Evolutionary conservation across 2,329 filamentous ascomycete species (phyloP), one percentile per base, ranked within the genome.

Genomic region (Paecilomyces sp.): DNA sequence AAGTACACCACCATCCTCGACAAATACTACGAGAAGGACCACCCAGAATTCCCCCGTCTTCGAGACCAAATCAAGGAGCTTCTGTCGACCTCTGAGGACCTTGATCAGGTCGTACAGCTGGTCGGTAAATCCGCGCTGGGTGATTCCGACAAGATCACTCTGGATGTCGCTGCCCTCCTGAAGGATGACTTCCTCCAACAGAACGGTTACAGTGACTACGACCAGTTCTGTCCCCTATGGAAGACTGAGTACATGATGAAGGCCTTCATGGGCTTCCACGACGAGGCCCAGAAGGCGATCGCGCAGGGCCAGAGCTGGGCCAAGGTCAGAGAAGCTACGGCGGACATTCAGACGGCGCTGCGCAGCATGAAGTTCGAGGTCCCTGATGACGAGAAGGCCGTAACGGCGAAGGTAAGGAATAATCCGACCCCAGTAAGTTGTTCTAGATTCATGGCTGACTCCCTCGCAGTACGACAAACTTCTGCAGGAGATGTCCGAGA

Each of bases 241-340:
- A 99, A 99, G 88, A 99, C 94, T 0, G 90, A 96, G 76, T 99
- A 94, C 88, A 97, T 99, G 94, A 99, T 99, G 94, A 97, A 96
- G 85, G 89, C 91, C 65, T 97, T 99, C 87, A 90, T 99, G 83
- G 90, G 88, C 60, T 99, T 93, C 85, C 91, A 97, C 75, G 95
- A 99, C 71, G 94, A 99, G 81, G 88, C 91, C 25, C 93, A 97
- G 76, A 97, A 97, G 85, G 92, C 91, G 6, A 85, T 99, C 72
- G 84, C 89, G 5, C 91, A 96, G 76, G 94, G 94, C 62, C 89
- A 93, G 78, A 88, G 81, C 77, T 99, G 94, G 94, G 81, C 82
- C 73, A 97, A 96, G 85, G 89, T 99, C 58, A 87, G 93, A 67
- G 94, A 99, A 70, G 86, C 90, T 34, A 99, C 94, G 12, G 81